Conservation (phyloP, 2,329 filamentous ascomycete species). For the Anthostomella pinea region DNA sequence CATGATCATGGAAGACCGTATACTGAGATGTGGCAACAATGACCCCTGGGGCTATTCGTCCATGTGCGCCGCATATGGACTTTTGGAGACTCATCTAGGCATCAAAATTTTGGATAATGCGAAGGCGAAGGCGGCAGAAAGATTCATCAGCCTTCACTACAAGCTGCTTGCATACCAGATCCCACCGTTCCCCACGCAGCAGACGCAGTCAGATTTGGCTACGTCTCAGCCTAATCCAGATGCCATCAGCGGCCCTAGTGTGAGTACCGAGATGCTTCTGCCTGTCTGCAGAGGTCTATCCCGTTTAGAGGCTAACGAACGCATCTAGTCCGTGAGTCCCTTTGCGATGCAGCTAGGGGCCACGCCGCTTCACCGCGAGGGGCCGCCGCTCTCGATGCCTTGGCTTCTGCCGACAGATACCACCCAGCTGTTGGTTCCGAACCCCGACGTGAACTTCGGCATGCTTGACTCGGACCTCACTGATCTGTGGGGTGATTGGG, state of each 20-base stretch:
- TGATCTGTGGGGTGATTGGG: slow-evolving; percentile 51
- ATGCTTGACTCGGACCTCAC: slow-evolving; percentile 52
- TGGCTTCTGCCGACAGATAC: slow-evolving; percentile 32
- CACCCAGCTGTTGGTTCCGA: slow-evolving; percentile 38
- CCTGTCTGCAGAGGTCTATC: background rate
- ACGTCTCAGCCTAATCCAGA: slow-evolving; percentile 22
- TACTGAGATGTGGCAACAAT: slow-evolving; percentile 60
- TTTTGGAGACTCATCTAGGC: slow-evolving; percentile 58
- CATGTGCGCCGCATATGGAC: slow-evolving; percentile 58
- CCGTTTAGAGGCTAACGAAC: slow-evolving; percentile 24
- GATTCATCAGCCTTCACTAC: slow-evolving; percentile 58
- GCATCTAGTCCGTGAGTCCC: slow-evolving; percentile 39
- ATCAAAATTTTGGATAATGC: slow-evolving; percentile 55
- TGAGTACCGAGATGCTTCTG: slow-evolving; percentile 22
- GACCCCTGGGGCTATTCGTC: slow-evolving; percentile 64
- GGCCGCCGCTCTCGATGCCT: slow-evolving; percentile 29
- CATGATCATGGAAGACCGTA: slow-evolving; percentile 58
- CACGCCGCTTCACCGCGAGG: slow-evolving; percentile 24
- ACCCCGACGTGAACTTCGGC: slow-evolving; percentile 53
- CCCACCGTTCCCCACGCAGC: slow-evolving; percentile 36
- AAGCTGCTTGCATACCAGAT: slow-evolving; percentile 55
- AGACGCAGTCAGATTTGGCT: slow-evolving; percentile 20
- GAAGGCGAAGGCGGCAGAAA: slow-evolving; percentile 57
- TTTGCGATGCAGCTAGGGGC: slow-evolving; percentile 30
- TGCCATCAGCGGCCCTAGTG: slow-evolving; percentile 26